Evolutionary conservation across 2,329 filamentous ascomycete genomes (phyloP).

Genomic region (Penicillium sp.): DNA sequence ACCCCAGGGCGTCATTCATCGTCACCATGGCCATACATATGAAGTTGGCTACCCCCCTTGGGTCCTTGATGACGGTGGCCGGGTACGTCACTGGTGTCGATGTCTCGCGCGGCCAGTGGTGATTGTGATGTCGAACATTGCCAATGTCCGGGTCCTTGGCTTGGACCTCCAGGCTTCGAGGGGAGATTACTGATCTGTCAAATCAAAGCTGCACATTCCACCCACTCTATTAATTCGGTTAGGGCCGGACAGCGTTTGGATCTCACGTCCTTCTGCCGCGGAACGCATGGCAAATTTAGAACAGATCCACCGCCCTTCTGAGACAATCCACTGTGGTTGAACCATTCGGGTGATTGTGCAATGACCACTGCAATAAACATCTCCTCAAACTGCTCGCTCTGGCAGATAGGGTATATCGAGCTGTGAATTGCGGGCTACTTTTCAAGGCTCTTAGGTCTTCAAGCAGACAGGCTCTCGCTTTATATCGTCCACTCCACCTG

Average conservation of each 20-base stretch:
- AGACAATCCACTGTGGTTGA: not conserved
- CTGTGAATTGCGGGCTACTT: too few species aligned
- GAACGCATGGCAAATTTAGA: conserved; percentile 2
- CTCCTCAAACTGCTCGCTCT: not conserved
- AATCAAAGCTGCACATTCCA: not conserved
- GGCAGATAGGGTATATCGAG: not conserved
- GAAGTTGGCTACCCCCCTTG: not conserved
- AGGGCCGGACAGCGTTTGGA: not conserved
- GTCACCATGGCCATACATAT: not conserved
- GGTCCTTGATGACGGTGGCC: not conserved
- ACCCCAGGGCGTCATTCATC: not conserved
- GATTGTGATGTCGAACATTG: not conserved
- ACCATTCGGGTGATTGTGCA: not conserved
- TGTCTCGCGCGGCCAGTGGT: not conserved
- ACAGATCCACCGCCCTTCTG: not conserved
- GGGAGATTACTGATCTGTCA: not conserved
- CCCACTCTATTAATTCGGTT: not conserved
- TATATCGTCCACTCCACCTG: too few species aligned
- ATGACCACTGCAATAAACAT: not conserved
- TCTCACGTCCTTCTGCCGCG: not conserved
- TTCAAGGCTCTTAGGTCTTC: too few species aligned
- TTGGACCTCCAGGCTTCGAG: not conserved
- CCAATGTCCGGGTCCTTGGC: not conserved
- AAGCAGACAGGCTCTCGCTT: too few species aligned
- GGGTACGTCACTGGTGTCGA: not conserved